These are phyloP conservation scores for Erysimum cheiranthoides DNA, from an alignment of 345 rosid species.

Conservation along the genomic window DNA sequence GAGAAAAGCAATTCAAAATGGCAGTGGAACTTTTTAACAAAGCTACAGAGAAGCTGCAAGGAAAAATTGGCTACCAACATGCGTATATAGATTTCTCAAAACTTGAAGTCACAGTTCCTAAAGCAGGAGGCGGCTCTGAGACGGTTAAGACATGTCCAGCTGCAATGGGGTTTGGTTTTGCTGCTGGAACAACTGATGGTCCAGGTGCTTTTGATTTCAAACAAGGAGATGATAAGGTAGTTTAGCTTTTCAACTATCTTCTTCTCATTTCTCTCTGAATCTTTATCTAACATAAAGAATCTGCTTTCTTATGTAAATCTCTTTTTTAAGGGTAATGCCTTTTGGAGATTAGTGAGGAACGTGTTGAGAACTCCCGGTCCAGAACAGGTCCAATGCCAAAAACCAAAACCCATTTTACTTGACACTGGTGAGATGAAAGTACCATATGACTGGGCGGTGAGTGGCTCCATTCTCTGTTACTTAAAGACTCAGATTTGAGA, in stretches of 20 bases:
- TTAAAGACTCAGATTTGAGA: not conserved
- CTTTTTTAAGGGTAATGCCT: slow-evolving; percentile 74
- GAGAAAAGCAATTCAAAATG: slow-evolving; percentile 85
- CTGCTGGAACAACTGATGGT: slow-evolving; percentile 99
- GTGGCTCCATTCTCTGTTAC: slow-evolving; percentile 40
- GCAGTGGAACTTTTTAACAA: slow-evolving; percentile 77
- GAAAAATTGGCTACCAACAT: slow-evolving; percentile 81
- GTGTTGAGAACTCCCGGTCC: slow-evolving; percentile 70
- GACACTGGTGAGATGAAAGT: slow-evolving; percentile 97
- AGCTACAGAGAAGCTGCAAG: slow-evolving; percentile 77
- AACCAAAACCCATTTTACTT: slow-evolving; percentile 93
- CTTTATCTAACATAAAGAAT: not conserved
- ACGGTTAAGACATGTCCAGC: slow-evolving; percentile 89
- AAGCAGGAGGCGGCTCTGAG: slow-evolving; percentile 74
- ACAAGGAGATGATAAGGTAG: slow-evolving; percentile 93
- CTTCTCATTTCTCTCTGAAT: slow-evolving; percentile 12
- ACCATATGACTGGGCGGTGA: slow-evolving; percentile 98
- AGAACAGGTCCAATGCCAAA: slow-evolving; percentile 80
- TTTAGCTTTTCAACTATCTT: slow-evolving; percentile 51
- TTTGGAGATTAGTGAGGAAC: slow-evolving; percentile 87
- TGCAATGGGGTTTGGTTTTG: slow-evolving; percentile 98
- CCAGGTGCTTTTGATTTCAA: slow-evolving; percentile 99
- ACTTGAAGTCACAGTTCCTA: slow-evolving; percentile 69
- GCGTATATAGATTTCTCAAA: slow-evolving; percentile 79
- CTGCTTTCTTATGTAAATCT: not conserved